phyloP scores from a whole-genome alignment of 2,329 filamentous ascomycete species.

The Cytospora leucostoma region DNA sequence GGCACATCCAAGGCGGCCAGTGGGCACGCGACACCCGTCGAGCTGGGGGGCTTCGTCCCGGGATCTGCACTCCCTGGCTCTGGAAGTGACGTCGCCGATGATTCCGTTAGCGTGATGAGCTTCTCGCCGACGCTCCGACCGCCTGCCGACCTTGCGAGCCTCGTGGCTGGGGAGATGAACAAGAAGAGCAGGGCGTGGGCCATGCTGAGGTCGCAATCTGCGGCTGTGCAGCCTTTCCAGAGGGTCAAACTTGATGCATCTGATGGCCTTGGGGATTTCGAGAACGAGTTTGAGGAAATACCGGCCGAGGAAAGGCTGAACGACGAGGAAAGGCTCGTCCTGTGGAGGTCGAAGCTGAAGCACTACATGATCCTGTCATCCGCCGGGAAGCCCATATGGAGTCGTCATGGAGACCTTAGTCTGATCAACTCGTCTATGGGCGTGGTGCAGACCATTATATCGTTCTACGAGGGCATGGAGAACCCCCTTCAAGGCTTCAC shows the following conservation, averaged over 20 bases:
- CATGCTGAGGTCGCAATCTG: slow-evolving; percentile 63
- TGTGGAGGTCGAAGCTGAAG: slow-evolving; percentile 92
- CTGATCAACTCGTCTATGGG: slow-evolving; percentile 93
- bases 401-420: slow-evolving; percentile 85
- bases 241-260: slow-evolving; percentile 30
- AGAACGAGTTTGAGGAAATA: slow-evolving; percentile 76
- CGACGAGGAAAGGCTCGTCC: slow-evolving; percentile 62
- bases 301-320: slow-evolving; percentile 53
- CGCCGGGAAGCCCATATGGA: slow-evolving; percentile 96
- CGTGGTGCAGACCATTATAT: slow-evolving; percentile 95
- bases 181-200: slow-evolving; percentile 69
- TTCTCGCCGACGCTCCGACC: slow-evolving; percentile 63
- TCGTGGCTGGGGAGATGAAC: slow-evolving; percentile 72
- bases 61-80: slow-evolving; percentile 23
- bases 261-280: slow-evolving; percentile 65
- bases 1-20: slow-evolving; percentile 37
- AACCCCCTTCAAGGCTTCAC: slow-evolving; percentile 82
- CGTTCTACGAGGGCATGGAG: slow-evolving; percentile 82
- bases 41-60: slow-evolving; percentile 26
- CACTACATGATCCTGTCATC: slow-evolving; percentile 97
- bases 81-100: slow-evolving; percentile 43
- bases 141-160: slow-evolving; percentile 75
- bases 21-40: slow-evolving; percentile 42
- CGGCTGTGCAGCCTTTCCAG: slow-evolving; percentile 63
- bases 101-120: slow-evolving; percentile 67